phyloP scores from a whole-genome alignment of 176 grass and related monocot genomes.

The Puccinellia tenuiflora region DNA sequence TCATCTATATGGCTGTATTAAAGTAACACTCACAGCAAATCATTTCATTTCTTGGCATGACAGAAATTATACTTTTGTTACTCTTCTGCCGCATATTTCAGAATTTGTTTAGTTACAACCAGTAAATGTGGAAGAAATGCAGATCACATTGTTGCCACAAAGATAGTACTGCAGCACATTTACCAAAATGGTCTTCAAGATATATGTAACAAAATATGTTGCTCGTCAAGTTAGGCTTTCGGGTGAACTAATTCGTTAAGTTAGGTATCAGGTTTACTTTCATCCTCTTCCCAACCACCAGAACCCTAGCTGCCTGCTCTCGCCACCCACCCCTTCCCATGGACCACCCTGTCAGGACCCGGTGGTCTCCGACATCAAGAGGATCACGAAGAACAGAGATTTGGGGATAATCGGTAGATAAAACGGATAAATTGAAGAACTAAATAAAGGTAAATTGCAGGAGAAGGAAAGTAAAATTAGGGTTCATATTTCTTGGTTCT shows the following conservation, averaged over 20 bases:
- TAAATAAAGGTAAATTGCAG: too few species aligned
- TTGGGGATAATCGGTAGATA: too few species aligned
- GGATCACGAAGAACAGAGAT: too few species aligned
- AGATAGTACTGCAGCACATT: background rate
- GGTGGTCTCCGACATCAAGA: too few species aligned
- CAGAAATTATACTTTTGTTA: background rate
- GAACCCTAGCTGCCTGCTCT: background rate
- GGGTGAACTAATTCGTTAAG: background rate
- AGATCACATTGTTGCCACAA: background rate
- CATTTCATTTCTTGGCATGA: background rate
- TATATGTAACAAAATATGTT: background rate
- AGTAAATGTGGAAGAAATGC: constrained; percentile 1
- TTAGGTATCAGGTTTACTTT: background rate
- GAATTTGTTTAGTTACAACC: background rate
- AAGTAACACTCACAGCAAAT: background rate
- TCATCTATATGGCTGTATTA: background rate
- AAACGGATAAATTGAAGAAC: too few species aligned
- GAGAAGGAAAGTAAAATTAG: too few species aligned
- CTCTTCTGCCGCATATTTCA: background rate
- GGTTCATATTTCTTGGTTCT: too few species aligned
- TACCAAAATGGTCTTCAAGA: background rate
- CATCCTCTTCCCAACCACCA: background rate
- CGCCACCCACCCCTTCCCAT: background rate
- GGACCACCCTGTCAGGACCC: background rate
- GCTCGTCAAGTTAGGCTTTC: background rate